Conservation (phyloP, 2,329 filamentous ascomycete genomes). For the Xylaria sp. region DNA sequence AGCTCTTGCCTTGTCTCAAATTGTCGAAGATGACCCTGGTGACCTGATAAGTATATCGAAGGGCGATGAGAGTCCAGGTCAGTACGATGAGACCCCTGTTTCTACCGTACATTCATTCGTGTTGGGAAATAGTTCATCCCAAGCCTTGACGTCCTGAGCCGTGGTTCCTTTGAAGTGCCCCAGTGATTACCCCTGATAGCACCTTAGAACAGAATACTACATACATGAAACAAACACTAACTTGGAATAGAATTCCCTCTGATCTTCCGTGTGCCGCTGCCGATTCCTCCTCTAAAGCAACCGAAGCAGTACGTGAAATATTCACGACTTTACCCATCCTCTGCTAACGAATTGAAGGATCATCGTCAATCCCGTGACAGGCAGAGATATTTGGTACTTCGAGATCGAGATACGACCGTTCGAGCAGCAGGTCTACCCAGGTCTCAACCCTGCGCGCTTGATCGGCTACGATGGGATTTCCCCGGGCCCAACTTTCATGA, state of each 20-base stretch:
- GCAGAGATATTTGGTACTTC: conserved; percentile 41
- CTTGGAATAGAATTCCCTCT: conserved; percentile 7
- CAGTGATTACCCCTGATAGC: background rate
- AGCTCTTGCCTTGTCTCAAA: conserved; percentile 18
- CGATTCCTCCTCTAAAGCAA: conserved; percentile 47
- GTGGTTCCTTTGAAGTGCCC: background rate
- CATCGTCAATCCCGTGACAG: conserved; percentile 41
- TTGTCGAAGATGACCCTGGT: conserved; percentile 26
- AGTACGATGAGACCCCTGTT: background rate
- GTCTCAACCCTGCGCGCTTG: conserved; percentile 36
- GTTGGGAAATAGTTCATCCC: background rate
- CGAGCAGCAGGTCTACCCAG: conserved; percentile 41
- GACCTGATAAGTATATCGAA: conserved; percentile 14
- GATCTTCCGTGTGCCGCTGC: conserved; percentile 38
- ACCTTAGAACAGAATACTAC: background rate
- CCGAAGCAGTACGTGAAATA: conserved; percentile 43
- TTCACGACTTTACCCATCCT: background rate
- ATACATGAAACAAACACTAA: background rate
- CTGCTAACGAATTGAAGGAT: conserved; percentile 22
- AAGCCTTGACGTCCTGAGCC: background rate
- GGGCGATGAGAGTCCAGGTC: conserved; percentile 8
- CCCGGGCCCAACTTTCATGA: conserved; percentile 56
- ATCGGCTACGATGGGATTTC: conserved; percentile 57
- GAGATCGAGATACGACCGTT: conserved; percentile 40
- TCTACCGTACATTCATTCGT: background rate